Evolutionary conservation across 2,329 filamentous ascomycete genomes (phyloP), one percentile per base, ranked within the genome.

Genomic region (Domatiomyces catenatus): DNA sequence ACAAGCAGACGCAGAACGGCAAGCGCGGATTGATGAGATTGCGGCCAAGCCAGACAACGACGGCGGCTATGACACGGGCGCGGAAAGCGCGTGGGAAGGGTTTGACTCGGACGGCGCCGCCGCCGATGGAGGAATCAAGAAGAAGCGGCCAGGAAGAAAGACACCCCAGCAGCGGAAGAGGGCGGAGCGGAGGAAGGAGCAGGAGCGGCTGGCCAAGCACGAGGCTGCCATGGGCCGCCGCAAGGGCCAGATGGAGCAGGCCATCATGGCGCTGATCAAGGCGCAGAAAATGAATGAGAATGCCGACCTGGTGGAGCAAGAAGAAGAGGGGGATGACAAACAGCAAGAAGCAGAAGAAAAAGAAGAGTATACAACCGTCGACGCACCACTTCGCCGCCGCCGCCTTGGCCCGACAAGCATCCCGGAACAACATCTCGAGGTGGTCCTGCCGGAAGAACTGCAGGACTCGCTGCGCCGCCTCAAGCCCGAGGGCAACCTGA

Each of bases 401-500:
- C 56, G 51, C 32, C 26, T 52, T 19, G 56, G 56, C 8, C 52
- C 50, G 28, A 50, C 52, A 47, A 48, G 39, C 4, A 54, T 92
- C 44, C 88, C 86, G 0, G 82, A 92, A 63, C 84, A 85, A 65
- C 73, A 86, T 55, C 71, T 96, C 60, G 80, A 95, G 67, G 66
- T 95, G 60, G 75, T 95, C 54, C 67, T 95, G 54, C 77, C 87
- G 42, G 80, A 96, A 68, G 79, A 98, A 71, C 67, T 92, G 62
- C 75, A 94, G 67, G 79, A 94, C 62, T 82, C 87, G 47, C 69
- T 95, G 62, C 69, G 92, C 62, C 68, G 88, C 63, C 69, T 94
- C 57, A 94, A 90, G 67, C 92, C 92, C 0, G 92, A 98, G 67
- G 92, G 92, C n/a, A 96, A 95, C 64, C 71, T 95, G 42, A 73